Evolutionary conservation across 306 rosid genomes (phyloP).

Genomic region (Argentina anserina): DNA sequence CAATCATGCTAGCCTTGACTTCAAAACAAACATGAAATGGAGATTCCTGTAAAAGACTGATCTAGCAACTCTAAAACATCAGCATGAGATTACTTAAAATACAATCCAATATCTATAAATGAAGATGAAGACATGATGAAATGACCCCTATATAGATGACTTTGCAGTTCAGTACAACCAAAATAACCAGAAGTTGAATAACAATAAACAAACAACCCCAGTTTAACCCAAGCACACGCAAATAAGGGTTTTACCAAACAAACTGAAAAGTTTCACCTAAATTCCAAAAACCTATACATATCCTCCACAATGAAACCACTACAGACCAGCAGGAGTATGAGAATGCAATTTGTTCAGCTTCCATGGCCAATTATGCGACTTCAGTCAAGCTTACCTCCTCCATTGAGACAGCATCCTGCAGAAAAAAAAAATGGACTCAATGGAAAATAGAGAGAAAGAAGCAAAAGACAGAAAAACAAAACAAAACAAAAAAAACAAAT

Average conservation of each 20-base stretch:
- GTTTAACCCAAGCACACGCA: conserved; percentile 23
- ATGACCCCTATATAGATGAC: background rate
- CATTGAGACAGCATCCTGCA: conserved; percentile 42
- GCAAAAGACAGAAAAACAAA: background rate
- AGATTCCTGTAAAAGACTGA: background rate
- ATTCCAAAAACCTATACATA: conserved; percentile 32
- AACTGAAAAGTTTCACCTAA: conserved; percentile 23
- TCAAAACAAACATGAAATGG: background rate
- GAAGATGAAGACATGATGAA: background rate
- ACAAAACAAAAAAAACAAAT: background rate
- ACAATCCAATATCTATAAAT: background rate
- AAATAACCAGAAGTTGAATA: conserved; percentile 19
- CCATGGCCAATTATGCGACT: conserved; percentile 20
- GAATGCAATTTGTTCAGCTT: conserved; percentile 19
- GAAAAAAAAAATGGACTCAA: background rate
- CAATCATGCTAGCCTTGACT: too few relatives aligned
- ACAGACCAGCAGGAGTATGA: conserved; percentile 34
- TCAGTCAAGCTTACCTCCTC: conserved; percentile 37
- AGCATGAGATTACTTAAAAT: background rate
- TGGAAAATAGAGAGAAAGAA: background rate
- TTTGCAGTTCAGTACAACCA: conserved; percentile 6
- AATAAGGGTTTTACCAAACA: conserved; percentile 19
- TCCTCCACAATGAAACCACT: conserved; percentile 34
- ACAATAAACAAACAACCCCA: conserved; percentile 24
- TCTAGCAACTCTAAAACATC: background rate